Percentiles rank a stretch among this genome's conserved stretches.
Conservation (phyloP, 2,329 filamentous ascomycete genomes). For the Phialophora chinensis region DNA sequence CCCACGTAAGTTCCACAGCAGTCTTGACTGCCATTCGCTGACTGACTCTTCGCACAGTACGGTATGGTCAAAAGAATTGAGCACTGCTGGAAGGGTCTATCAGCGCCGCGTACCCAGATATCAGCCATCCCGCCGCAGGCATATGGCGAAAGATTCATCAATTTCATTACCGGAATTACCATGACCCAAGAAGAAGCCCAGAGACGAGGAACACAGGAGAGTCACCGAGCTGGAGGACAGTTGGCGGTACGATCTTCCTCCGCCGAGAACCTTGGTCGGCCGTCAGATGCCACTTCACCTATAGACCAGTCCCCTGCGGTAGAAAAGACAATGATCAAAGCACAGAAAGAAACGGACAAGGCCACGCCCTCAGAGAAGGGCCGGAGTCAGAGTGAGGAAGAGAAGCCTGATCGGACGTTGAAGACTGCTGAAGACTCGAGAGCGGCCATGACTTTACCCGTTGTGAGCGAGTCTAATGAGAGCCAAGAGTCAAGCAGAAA, state of each 20-base stretch:
- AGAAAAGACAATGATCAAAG: constrained; percentile 62
- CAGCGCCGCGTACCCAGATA: constrained; percentile 81
- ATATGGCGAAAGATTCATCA: constrained; percentile 92
- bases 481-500: constrained; percentile 58
- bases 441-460: constrained; percentile 68
- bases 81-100: constrained; percentile 95
- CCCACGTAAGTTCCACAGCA: constrained; percentile 72
- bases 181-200: constrained; percentile 86
- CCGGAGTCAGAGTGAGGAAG: constrained; percentile 57
- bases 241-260: constrained; percentile 19
- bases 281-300: constrained; percentile 42
- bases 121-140: constrained; percentile 88
- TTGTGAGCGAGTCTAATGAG: constrained; percentile 90
- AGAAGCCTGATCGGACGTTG: constrained; percentile 68
- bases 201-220: constrained; percentile 49
- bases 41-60: constrained; percentile 64
- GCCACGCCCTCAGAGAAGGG: constrained; percentile 53
- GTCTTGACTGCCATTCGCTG: neutral
- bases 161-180: constrained; percentile 88
- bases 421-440: constrained; percentile 63
- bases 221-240: constrained; percentile 23
- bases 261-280: constrained; percentile 41
- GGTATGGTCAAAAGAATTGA: constrained; percentile 93
- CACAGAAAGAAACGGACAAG: constrained; percentile 68
- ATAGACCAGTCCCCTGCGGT: constrained; percentile 47